Evolutionary conservation across 2,329 filamentous ascomycete genomes (phyloP), one percentile per base, ranked within the genome.

Genomic region (Beauveria bassiana): DNA sequence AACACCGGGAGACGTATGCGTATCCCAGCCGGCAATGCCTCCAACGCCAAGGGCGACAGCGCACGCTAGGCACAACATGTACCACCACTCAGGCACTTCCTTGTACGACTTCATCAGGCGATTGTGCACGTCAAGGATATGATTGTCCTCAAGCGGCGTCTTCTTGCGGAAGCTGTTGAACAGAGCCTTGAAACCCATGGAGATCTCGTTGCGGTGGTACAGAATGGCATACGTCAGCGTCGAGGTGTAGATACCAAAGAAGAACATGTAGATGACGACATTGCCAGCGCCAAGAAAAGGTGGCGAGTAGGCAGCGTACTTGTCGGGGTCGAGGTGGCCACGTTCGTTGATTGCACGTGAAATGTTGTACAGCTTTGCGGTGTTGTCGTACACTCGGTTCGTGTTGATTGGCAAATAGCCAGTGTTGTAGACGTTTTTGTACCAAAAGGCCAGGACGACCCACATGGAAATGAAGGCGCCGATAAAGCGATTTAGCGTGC

Each of bases 401-500:
- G 76, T 78, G 71, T 79, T 81, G 72, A 83, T 79, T 34, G 78
- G 78, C 28, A 82, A 71, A 65, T 83, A 86, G 57, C 79, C 76
- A 12, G 79, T 81, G 70, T 83, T 81, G 73, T 81, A 87, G 1
- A 81, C 71, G 59, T 84, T 84, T 50, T 75, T 79, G 69, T 82
- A 89, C 73, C 85, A 86, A 9, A 88, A 68, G 28, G 73, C 81
- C 2, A 82, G 70, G 16, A 84, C 75, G 16, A 87, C 73, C 73
- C 82, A 80, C 66, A 80, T 79, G 49, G 79, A 81, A 40, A 82
- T 64, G 14, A 85, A 76, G 55, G 82, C 78, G 34, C 85, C 85
- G 50, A 86, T 72, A 64, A 86, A 76, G 24, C 81, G 83, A 70
- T 89, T 89, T 60, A 84, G 76, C 49, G 86, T 86, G 31, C 81